Evolutionary conservation across 139 green algal genomes (phyloP), one percentile per base, ranked within the genome.

Genomic region (Chlorella vulgaris): DNA sequence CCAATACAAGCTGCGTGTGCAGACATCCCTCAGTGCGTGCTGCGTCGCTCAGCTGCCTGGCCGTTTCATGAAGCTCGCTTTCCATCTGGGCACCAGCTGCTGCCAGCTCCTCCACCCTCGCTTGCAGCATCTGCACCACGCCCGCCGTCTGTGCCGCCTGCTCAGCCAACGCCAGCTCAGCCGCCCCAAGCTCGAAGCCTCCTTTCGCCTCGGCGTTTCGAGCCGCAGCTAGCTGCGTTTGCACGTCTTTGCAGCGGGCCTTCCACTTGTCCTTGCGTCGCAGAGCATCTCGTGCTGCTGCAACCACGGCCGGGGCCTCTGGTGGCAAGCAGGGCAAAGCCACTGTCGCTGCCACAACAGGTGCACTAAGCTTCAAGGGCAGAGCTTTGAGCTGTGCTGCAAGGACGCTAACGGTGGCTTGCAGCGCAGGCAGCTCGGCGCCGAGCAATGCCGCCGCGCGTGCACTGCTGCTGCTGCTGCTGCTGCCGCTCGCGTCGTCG

Each of bases 191-290:
- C 69, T 61, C 8, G 29, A 51, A 50, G 18, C 36, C 7, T 36
- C 77, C 47, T 18, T 77, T 71, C 8, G 78, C 78, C 42, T 87
- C 83, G 4, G 24, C 33, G 6, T 42, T 35, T 22, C 66, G 60
- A 3, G 78, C 28, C 2, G 55, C 73, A 24, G 66, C 65, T 19
- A 85, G 28, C 51, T 86, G 47, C 13, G 51, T 39, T 63, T 69
- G 22, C 63, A 80, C 36, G 31, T 84, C 68, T 10, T 39, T n/a
- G 51, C 81, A 88, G 13, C 81, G 62, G 13, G 7, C 7, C 76
- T 88, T 88, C 85, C 81, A 88, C 33, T 86, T 88, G 26, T 76
- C 69, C 33, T 67, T 73, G 1, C 83, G 65, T n/a, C 69, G 76
- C n/a, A 77, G 61, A 22, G 55, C 63, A 55, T n/a, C 28, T 35